Evolutionary conservation across 2,329 filamentous ascomycete genomes (phyloP).

Genomic region (Cephalotrichum gorgonifer): DNA sequence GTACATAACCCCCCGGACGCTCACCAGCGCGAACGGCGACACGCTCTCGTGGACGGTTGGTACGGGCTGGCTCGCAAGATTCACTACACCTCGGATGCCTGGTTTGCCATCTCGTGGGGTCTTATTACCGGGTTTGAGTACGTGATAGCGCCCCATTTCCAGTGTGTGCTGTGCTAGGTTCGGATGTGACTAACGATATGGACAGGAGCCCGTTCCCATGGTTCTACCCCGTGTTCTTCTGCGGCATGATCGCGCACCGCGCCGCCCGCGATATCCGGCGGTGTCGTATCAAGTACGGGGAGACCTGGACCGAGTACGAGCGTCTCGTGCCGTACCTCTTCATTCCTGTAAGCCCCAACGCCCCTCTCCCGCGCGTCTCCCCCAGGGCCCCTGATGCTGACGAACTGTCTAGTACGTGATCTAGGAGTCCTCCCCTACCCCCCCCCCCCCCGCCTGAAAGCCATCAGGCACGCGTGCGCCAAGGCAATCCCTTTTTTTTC

Average conservation of each 20-base stretch:
- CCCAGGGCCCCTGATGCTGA: neutral
- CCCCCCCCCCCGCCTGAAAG: too few species aligned
- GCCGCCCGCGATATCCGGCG: conserved; percentile 65
- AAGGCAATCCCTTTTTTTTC: too few species aligned
- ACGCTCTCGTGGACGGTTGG: conserved; percentile 81
- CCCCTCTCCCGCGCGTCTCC: neutral
- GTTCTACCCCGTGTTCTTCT: conserved; percentile 85
- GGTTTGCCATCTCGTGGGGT: conserved; percentile 41
- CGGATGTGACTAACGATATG: conserved; percentile 8
- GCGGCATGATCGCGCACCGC: conserved; percentile 71
- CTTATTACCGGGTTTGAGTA: conserved; percentile 38
- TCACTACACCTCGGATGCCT: conserved; percentile 38
- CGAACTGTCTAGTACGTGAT: conserved; percentile 1
- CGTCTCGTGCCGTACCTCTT: conserved; percentile 72
- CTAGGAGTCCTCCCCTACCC: too few species aligned
- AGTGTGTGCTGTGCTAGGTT: neutral
- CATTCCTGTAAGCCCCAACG: conserved; percentile 50
- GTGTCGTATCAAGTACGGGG: conserved; percentile 72
- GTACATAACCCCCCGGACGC: conserved; percentile 71
- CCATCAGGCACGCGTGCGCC: too few species aligned
- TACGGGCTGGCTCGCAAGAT: conserved; percentile 62
- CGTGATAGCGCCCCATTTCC: conserved; percentile 3
- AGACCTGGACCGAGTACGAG: conserved; percentile 73
- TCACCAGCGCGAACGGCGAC: conserved; percentile 62
- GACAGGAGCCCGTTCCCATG: conserved; percentile 66